These are phyloP conservation scores for Rhynchosporium graminicola DNA, from an alignment of 2,329 filamentous ascomycete genomes.

Conservation along the genomic window DNA sequence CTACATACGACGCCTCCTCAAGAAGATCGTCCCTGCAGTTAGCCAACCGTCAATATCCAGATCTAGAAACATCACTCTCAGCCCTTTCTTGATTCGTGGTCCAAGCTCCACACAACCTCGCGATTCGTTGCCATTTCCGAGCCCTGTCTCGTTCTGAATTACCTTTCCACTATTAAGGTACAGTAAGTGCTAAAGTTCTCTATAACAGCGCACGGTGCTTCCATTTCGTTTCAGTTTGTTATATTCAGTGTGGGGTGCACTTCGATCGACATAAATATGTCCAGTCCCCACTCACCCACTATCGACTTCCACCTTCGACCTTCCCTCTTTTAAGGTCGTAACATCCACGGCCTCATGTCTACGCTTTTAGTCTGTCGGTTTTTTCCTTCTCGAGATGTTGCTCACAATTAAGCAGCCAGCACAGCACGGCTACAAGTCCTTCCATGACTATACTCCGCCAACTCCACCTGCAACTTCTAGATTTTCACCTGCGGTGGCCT, in stretches of 20 bases:
- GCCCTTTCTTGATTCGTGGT: constrained; percentile 36
- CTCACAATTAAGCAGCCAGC: constrained; percentile 52
- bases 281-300: constrained; percentile 31
- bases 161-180: constrained; percentile 26
- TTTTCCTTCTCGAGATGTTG: constrained; percentile 47
- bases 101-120: constrained; percentile 30
- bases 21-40: constrained; percentile 36
- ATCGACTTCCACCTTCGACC: constrained; percentile 27
- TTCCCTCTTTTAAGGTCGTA: constrained; percentile 33
- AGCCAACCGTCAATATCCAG: constrained; percentile 29
- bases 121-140: constrained; percentile 29
- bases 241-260: constrained; percentile 34
- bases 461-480: constrained; percentile 45
- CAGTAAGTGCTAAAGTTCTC: constrained; percentile 23
- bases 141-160: constrained; percentile 31
- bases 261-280: constrained; percentile 36
- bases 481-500: constrained; percentile 44
- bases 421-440: constrained; percentile 49
- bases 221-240: constrained; percentile 27
- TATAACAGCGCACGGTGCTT: constrained; percentile 37
- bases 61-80: constrained; percentile 31
- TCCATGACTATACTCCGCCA: constrained; percentile 50
- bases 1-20: constrained; percentile 25
- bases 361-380: constrained; percentile 34
- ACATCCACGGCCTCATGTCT: constrained; percentile 36